Base-by-base conservation (phyloP, 108 stramenopile species). In the Poteriospumella lacustris region DNA sequence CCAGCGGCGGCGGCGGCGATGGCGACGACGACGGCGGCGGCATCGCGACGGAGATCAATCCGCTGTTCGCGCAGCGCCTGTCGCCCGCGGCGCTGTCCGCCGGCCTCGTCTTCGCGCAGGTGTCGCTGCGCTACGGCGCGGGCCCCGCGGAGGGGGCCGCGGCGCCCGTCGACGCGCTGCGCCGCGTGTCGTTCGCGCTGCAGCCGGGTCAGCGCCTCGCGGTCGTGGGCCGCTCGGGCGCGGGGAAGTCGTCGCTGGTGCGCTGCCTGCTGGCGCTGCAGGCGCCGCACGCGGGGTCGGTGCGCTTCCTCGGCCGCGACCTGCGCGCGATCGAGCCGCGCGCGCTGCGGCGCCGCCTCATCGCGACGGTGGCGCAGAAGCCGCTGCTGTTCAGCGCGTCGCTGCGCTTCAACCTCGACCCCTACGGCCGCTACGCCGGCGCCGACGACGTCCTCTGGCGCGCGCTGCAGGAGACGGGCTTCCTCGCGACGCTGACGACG, bases 231-330 rank as follows among this genome's bases (percentile, higher is more conserved):
- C 5, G 62, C 15, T 28, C 58, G 43, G 77, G 77, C 2, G 34
- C 26, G 3, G 77, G 77, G 28, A 78, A 78, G 24, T 28, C 77
- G 9, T 26, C 77, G 2, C 28, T 78, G 62, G n/a, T 78, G 31
- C 59, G 62, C 12, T 42, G 2, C 2, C 62, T 78, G 2, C 24
- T 73, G 41, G 26, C 26, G 5, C 41, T 73, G 5, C 9, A 34
- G 15, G 9, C 36, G 9, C 9, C 5, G 9, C 47, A 52, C 12
- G 19, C 3, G 9, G 70, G 70, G 3, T 29, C 36, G 28, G 42
- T 73, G 12, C 28, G 36, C 5, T 19, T 73, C 26, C 31, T n/a
- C 15, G 70, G 70, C 5, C n/a, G 15, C 26, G 41, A 73, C 47
- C 28, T 73, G 43, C 28, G 5, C 9, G 36, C 9, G 31, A 73